A percentile compares a stretch with the other conserved stretches of the same genome.
Evolutionary conservation across 2,329 filamentous ascomycete genomes (phyloP).

Genomic region (Sporothrix humicola): DNA sequence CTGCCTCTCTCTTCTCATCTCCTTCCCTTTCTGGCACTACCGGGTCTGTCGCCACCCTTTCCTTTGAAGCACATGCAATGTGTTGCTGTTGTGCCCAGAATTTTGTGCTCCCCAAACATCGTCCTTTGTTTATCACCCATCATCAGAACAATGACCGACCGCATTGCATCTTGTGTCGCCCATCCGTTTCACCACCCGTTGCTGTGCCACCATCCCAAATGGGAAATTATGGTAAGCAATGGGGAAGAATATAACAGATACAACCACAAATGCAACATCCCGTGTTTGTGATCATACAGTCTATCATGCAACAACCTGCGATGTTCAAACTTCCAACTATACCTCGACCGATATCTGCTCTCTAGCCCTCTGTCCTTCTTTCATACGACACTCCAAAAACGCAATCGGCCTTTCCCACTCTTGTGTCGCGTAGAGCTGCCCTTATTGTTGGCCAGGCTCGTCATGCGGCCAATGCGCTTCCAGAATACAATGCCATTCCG

Average conservation of each 20-base stretch:
- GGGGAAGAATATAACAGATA: background rate
- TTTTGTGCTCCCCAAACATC: background rate
- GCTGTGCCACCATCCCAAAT: background rate
- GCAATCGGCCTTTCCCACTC: background rate
- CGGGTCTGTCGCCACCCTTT: constrained; percentile 5
- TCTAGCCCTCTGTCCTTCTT: background rate
- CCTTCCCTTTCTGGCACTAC: constrained; percentile 1
- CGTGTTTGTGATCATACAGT: background rate
- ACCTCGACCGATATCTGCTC: background rate
- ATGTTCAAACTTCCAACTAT: too few species aligned
- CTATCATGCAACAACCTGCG: background rate
- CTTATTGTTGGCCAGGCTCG: background rate
- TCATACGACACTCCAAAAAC: background rate
- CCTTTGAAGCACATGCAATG: background rate
- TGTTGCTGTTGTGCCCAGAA: background rate
- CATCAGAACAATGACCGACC: background rate
- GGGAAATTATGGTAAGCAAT: background rate
- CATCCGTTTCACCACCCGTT: background rate
- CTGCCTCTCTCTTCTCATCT: constrained; percentile 4
- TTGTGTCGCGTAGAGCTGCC: background rate
- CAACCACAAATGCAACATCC: background rate
- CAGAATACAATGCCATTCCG: background rate
- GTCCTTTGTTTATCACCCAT: background rate
- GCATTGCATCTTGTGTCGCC: background rate
- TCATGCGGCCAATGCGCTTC: background rate